Conservation (phyloP, 345 rosid genomes). For the Salix koriyanagi region DNA sequence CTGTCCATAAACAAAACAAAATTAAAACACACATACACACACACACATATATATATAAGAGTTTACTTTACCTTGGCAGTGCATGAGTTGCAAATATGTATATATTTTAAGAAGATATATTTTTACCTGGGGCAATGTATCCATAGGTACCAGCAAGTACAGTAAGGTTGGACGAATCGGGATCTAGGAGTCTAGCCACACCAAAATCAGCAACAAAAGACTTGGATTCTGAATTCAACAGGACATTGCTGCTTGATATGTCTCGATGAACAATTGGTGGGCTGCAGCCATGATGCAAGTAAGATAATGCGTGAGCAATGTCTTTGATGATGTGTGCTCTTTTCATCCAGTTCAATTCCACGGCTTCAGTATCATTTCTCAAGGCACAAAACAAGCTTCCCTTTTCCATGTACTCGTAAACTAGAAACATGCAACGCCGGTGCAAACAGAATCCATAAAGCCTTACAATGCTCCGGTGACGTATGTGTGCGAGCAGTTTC, state of each 20-base stretch:
- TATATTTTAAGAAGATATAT: background rate
- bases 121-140: background rate
- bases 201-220: conserved; percentile 1
- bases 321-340: background rate
- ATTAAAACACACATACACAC: background rate
- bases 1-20: background rate
- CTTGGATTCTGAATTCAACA: background rate
- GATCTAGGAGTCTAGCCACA: background rate
- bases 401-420: conserved; percentile 1
- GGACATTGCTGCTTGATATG: conserved; percentile 1
- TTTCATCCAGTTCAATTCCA: background rate
- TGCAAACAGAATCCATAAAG: background rate
- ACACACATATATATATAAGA: no score
- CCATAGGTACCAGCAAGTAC: conserved; percentile 1
- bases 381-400: background rate
- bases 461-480: background rate
- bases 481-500: background rate
- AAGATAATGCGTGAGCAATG: background rate
- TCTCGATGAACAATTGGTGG: conserved; percentile 2
- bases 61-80: background rate
- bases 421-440: background rate
- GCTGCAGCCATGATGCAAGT: background rate
- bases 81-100: background rate
- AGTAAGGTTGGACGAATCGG: background rate
- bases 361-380: no score